Percentiles rank a stretch among this genome's conserved stretches.
Conservation (phyloP, 495 filamentous ascomycete genomes). For the Clohesyomyces aquaticus region DNA sequence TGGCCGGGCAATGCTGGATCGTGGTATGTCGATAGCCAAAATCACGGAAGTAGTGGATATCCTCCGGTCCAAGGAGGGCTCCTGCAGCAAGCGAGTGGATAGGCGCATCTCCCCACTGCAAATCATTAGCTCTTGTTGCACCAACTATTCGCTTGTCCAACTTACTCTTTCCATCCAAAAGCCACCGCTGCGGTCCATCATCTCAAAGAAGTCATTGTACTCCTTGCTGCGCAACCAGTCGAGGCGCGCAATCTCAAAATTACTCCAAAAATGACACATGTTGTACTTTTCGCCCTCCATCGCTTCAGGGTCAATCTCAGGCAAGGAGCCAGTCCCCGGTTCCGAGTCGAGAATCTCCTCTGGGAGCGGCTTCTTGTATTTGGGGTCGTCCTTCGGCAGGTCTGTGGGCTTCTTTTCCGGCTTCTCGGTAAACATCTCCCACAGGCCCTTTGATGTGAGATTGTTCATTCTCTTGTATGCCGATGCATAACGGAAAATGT, state of each 20-base stretch:
- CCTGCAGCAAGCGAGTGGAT: conserved; percentile 98
- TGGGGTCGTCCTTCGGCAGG: conserved; percentile 62
- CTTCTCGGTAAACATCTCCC: conserved; percentile 97
- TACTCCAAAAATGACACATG: conserved; percentile 99
- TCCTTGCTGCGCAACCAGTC: conserved; percentile 95
- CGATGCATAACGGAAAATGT: conserved; percentile 99
- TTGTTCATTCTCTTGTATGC: conserved; percentile 95
- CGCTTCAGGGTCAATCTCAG: conserved; percentile 84
- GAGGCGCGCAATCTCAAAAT: conserved; percentile 96
- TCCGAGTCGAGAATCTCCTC: conserved; percentile 82
- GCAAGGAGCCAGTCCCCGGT: conserved; percentile 68
- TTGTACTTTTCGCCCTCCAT: conserved; percentile 99
- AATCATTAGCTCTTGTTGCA: conserved; percentile 42
- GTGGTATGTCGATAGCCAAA: conserved; percentile 98
- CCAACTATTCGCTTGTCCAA: conserved; percentile 15
- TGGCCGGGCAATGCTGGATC: conserved; percentile 97
- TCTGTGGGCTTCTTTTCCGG: conserved; percentile 58
- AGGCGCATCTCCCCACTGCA: conserved; percentile 95
- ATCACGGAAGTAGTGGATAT: conserved; percentile 99
- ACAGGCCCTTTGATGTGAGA: conserved; percentile 86
- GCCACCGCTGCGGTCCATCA: conserved; percentile 97
- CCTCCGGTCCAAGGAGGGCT: conserved; percentile 74
- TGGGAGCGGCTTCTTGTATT: conserved; percentile 73
- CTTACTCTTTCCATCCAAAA: conserved; percentile 98
- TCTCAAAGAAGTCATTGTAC: conserved; percentile 98